A percentile compares a stretch with the other conserved stretches of the same genome.
Evolutionary conservation across 805 yeast species (phyloP).

Genomic region (Wickerhamomyces chaumierensis): DNA sequence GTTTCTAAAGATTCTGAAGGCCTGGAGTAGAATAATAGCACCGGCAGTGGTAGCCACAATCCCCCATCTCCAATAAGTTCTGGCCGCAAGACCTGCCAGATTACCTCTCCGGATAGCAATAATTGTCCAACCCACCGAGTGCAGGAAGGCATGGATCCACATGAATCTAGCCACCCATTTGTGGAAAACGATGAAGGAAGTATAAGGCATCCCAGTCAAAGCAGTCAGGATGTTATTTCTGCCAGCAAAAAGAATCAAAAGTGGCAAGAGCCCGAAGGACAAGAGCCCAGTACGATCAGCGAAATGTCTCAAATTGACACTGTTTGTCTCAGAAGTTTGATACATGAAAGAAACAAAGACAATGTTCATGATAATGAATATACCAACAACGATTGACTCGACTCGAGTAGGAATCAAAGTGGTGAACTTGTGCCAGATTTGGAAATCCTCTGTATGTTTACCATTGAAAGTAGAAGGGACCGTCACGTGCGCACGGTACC

Average conservation of each 20-base stretch:
- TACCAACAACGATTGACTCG: constrained; percentile 22
- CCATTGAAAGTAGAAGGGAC: constrained; percentile 13
- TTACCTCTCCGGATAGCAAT: constrained; percentile 4
- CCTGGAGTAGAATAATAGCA: constrained; percentile 34
- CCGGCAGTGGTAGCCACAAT: constrained; percentile 32
- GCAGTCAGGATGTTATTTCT: constrained; percentile 54
- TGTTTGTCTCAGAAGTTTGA: neutral
- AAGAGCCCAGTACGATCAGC: constrained; percentile 17
- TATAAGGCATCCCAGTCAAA: constrained; percentile 52
- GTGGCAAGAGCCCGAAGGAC: constrained; percentile 34
- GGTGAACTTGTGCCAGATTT: constrained; percentile 3
- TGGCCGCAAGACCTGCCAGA: constrained; percentile 3
- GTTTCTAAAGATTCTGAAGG: constrained; percentile 39
- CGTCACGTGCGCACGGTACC: constrained; percentile 12
- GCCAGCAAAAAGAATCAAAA: constrained; percentile 51
- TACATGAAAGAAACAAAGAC: constrained; percentile 7
- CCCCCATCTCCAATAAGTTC: constrained; percentile 24
- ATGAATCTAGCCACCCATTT: constrained; percentile 45
- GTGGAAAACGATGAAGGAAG: constrained; percentile 55
- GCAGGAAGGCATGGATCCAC: constrained; percentile 15
- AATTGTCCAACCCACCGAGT: constrained; percentile 10
- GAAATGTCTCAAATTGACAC: constrained; percentile 1
- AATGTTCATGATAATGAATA: constrained; percentile 20
- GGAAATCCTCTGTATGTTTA: constrained; percentile 7
- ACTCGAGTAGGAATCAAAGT: constrained; percentile 13